Percentiles rank a stretch among this genome's conserved stretches.
phyloP scores from a whole-genome alignment of 345 rosid genomes.

The Eucalyptus tenuipes region DNA sequence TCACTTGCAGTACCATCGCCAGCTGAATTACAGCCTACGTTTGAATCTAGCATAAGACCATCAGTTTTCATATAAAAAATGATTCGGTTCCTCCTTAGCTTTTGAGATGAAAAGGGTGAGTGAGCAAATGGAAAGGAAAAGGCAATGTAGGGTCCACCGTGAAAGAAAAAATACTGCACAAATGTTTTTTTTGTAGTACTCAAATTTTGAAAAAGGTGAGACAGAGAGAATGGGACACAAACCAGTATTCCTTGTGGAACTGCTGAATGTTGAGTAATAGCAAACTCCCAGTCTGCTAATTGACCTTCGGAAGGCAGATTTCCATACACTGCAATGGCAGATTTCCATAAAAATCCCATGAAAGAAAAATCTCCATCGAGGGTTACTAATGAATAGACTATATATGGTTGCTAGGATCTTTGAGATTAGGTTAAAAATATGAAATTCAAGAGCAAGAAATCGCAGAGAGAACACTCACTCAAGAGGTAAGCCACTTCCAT shows the following conservation, averaged over 20 bases:
- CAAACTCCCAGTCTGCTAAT: conserved; percentile 94
- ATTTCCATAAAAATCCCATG: background rate
- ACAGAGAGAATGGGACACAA: background rate
- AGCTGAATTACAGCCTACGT: background rate
- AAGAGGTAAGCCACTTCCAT: conserved; percentile 72
- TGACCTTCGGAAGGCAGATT: conserved; percentile 63
- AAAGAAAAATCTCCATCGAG: background rate
- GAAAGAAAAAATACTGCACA: background rate
- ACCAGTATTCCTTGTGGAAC: conserved; percentile 93
- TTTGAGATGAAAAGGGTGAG: background rate
- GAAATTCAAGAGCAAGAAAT: background rate
- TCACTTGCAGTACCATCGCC: background rate
- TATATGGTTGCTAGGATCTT: background rate
- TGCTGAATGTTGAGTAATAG: conserved; percentile 92
- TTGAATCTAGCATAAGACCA: background rate
- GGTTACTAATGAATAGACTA: background rate
- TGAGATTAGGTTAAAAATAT: background rate
- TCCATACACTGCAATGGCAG: conserved; percentile 66
- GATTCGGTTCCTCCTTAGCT: background rate
- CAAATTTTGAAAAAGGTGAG: background rate
- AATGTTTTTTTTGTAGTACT: background rate
- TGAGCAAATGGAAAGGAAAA: background rate
- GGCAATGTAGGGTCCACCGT: background rate
- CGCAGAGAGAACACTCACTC: conserved; percentile 14
- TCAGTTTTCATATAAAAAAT: background rate